A percentile compares a stretch with the other conserved stretches of the same genome.
Conservation (phyloP, 1,284 basidiomycete genomes). For the Ceratobasidium papillatum region DNA sequence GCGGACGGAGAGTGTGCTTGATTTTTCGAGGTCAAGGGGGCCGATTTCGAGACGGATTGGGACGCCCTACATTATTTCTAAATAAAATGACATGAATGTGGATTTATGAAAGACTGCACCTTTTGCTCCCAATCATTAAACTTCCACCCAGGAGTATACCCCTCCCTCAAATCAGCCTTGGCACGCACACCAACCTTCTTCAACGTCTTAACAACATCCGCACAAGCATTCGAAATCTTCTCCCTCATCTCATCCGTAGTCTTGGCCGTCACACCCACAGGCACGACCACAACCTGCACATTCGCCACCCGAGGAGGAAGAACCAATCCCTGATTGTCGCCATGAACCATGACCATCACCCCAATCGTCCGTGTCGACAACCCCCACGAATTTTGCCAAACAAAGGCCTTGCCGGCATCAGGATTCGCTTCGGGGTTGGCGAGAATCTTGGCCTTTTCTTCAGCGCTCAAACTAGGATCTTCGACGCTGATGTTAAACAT, state of each 20-base stretch:
- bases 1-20: constrained; percentile 85
- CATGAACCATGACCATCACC: constrained; percentile 99
- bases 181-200: constrained; percentile 81
- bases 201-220: constrained; percentile 75
- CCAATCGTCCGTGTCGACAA: constrained; percentile 95
- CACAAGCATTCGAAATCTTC: constrained; percentile 80
- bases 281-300: constrained; percentile 91
- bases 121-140: constrained; percentile 99
- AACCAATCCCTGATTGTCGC: constrained; percentile 96
- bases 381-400: constrained; percentile 99
- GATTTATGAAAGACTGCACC: constrained; percentile 55
- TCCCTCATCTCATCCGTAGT: constrained; percentile 70
- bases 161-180: constrained; percentile 91
- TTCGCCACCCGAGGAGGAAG: constrained; percentile 95
- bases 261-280: constrained; percentile 90
- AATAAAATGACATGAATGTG: neutral
- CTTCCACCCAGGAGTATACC: constrained; percentile 98
- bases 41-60: constrained; percentile 97
- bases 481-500: constrained; percentile 99
- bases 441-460: constrained; percentile 55
- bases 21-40: constrained; percentile 88
- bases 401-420: constrained; percentile 69
- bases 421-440: constrained; percentile 18
- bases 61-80: constrained; percentile 77
- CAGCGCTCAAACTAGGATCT: constrained; percentile 79